A percentile compares a stretch with the other conserved stretches of the same genome.
These are phyloP conservation scores for Phialophora macrospora DNA, from an alignment of 2,329 filamentous ascomycete species.

Conservation along the genomic window DNA sequence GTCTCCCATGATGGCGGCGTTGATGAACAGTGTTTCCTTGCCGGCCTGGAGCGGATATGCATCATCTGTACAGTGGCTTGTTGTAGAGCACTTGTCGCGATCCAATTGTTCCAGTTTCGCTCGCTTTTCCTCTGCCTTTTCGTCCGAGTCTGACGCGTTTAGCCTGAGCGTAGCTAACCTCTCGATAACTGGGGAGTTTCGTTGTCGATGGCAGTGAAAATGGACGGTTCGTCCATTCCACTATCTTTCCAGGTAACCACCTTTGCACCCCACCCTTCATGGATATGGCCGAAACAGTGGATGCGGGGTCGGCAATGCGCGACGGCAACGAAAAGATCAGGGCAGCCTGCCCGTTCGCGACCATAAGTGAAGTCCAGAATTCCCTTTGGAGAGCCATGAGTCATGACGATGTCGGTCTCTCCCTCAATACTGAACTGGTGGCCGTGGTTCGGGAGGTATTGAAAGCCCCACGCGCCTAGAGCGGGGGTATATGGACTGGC, in stretches of 20 bases:
- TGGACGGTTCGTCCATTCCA: constrained; percentile 45
- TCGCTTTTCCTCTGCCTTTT: background rate
- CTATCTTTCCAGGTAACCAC: constrained; percentile 57
- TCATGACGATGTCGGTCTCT: constrained; percentile 56
- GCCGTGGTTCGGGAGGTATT: constrained; percentile 48
- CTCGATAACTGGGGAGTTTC: constrained; percentile 47
- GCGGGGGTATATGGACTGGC: constrained; percentile 61
- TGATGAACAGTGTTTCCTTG: constrained; percentile 63
- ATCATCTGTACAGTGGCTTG: constrained; percentile 50
- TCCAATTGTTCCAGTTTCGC: background rate
- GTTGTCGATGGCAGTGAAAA: constrained; percentile 56
- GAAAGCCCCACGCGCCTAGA: constrained; percentile 56
- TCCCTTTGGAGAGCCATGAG: constrained; percentile 61
- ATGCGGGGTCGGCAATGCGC: constrained; percentile 43
- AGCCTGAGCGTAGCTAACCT: constrained; percentile 41
- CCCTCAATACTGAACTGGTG: constrained; percentile 47
- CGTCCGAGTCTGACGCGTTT: constrained; percentile 16
- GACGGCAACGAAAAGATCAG: constrained; percentile 43
- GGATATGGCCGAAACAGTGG: constrained; percentile 49
- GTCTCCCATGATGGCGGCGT: constrained; percentile 60
- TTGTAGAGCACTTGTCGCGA: constrained; percentile 43
- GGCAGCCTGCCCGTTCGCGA: constrained; percentile 44
- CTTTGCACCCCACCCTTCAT: constrained; percentile 62
- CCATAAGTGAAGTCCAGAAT: constrained; percentile 54
- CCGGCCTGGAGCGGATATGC: constrained; percentile 44